Conservation (phyloP, 1,284 basidiomycete species). For the Microstroma glucosiphilum region DNA sequence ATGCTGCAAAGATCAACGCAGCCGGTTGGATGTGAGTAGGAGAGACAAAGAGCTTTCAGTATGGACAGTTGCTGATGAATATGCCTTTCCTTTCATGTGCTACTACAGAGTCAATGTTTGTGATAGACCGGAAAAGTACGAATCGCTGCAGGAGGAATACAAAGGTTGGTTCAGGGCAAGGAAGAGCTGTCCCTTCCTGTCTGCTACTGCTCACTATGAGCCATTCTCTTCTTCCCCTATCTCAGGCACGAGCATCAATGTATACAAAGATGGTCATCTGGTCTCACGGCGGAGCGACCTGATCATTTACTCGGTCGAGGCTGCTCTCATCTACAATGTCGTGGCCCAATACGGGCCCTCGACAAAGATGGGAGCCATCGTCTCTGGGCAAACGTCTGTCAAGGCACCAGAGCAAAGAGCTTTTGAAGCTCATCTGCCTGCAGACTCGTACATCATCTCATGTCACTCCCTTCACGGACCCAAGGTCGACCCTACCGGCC, state of each 20-base stretch:
- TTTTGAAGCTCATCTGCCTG: constrained; percentile 81
- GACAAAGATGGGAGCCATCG: constrained; percentile 84
- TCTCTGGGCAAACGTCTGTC: constrained; percentile 91
- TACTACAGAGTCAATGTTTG: constrained; percentile 75
- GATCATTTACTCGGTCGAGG: constrained; percentile 89
- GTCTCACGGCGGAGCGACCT: constrained; percentile 80
- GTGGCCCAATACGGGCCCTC: constrained; percentile 87
- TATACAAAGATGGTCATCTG: constrained; percentile 70
- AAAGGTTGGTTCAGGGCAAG: constrained; percentile 27
- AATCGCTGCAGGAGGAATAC: constrained; percentile 62
- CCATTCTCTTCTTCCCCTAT: too few species aligned
- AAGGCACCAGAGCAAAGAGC: constrained; percentile 88
- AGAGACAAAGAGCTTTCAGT: background rate
- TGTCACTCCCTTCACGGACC: constrained; percentile 94
- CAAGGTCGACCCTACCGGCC: constrained; percentile 78
- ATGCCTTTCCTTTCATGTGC: background rate
- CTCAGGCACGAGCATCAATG: constrained; percentile 58
- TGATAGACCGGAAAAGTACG: constrained; percentile 73
- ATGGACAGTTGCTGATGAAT: background rate
- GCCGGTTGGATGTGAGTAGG: constrained; percentile 65
- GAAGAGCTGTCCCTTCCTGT: constrained; percentile 52
- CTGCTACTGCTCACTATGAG: too few species aligned
- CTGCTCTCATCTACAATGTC: constrained; percentile 75
- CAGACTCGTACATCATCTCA: constrained; percentile 81
- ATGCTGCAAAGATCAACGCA: constrained; percentile 67